Conservation (phyloP, 2,329 filamentous ascomycete species). For the Colletotrichum zoysiae region DNA sequence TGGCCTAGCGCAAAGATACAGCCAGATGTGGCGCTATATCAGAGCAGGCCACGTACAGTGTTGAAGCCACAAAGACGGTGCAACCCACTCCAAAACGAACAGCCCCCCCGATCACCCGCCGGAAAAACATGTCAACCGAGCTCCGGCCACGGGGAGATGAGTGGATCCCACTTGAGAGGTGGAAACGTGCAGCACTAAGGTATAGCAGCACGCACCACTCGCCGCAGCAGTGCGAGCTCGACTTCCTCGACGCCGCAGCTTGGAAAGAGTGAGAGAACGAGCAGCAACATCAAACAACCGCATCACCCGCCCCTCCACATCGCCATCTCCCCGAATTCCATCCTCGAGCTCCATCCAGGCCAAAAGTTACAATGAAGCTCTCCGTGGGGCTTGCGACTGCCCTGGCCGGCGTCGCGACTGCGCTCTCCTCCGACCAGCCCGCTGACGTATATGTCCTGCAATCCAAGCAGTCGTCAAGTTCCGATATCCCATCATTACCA, state of each 20-base stretch:
- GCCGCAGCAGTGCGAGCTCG: slow-evolving; percentile 18
- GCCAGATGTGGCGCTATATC: too few species aligned
- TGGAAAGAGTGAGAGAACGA: slow-evolving; percentile 38
- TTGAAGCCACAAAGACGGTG: not conserved
- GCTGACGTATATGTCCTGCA: slow-evolving; percentile 68
- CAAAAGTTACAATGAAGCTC: slow-evolving; percentile 57
- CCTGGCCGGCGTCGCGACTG: slow-evolving; percentile 54
- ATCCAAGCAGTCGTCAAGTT: slow-evolving; percentile 49
- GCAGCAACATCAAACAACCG: slow-evolving; percentile 20
- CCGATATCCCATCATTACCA: slow-evolving; percentile 58
- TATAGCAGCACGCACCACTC: slow-evolving; percentile 2
- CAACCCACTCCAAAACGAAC: not conserved
- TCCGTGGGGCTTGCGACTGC: slow-evolving; percentile 55
- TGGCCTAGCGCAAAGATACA: not conserved
- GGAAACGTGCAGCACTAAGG: slow-evolving; percentile 14
- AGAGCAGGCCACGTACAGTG: not conserved
- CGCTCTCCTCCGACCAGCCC: slow-evolving; percentile 50
- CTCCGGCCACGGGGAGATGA: not conserved
- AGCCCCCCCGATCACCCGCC: not conserved
- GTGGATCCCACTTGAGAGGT: not conserved
- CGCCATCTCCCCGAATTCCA: slow-evolving; percentile 14
- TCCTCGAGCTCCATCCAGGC: slow-evolving; percentile 12
- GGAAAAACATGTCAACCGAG: not conserved
- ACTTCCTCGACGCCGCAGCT: slow-evolving; percentile 33
- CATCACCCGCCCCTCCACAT: slow-evolving; percentile 29